phyloP scores from a whole-genome alignment of 805 yeast genomes.

The Candida orba region DNA sequence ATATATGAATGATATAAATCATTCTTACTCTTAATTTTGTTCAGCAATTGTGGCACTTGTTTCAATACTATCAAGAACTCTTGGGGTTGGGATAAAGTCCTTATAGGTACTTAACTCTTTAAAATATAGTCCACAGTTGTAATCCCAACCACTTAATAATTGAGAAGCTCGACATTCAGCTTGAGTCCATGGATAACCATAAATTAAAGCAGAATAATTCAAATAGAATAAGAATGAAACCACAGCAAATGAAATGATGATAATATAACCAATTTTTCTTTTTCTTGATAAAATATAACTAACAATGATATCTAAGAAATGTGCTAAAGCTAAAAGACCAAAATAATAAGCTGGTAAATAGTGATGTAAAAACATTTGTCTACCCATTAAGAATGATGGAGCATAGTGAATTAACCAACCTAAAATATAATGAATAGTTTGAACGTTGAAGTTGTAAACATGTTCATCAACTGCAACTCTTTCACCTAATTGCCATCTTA shows the following conservation, averaged over 20 bases:
- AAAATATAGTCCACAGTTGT: constrained; percentile 55
- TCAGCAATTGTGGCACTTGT: too few relatives aligned
- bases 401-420: constrained; percentile 70
- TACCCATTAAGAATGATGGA: constrained; percentile 81
- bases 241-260: constrained; percentile 42
- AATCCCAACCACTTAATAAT: constrained; percentile 75
- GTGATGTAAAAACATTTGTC: constrained; percentile 91
- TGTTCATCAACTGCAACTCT: constrained; percentile 41
- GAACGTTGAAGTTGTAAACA: constrained; percentile 58
- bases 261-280: constrained; percentile 36
- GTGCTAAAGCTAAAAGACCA: constrained; percentile 72
- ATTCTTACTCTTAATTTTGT: too few relatives aligned
- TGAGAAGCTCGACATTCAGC: constrained; percentile 55
- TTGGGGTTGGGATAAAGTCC: background rate
- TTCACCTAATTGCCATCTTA: constrained; percentile 62
- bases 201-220: constrained; percentile 63
- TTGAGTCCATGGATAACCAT: constrained; percentile 77
- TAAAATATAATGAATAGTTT: constrained; percentile 49
- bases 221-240: constrained; percentile 48
- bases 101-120: constrained; percentile 6
- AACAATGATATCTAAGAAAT: constrained; percentile 48
- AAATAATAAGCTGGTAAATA: constrained; percentile 90
- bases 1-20: too few relatives aligned
- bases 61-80: too few relatives aligned
- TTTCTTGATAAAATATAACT: constrained; percentile 35